phyloP scores from a whole-genome alignment of 768 basidiomycete species.

The Lepiota brunneoincarnata region DNA sequence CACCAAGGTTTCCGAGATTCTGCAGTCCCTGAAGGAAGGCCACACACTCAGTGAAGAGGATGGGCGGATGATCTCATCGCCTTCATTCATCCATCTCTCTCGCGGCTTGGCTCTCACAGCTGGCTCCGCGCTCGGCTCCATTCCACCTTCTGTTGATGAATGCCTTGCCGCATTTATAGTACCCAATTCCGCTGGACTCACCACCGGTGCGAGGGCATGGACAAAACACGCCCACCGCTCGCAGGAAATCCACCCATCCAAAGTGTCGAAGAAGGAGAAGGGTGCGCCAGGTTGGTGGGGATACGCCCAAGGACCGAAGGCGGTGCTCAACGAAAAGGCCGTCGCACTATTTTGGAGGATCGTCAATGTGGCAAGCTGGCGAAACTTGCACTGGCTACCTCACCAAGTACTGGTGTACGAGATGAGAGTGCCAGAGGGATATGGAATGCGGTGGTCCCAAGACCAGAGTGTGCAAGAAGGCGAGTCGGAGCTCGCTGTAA shows the following conservation, averaged over 20 bases:
- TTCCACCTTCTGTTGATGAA: slow-evolving; percentile 44
- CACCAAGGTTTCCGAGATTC: slow-evolving; percentile 25
- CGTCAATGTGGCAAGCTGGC: slow-evolving; percentile 52
- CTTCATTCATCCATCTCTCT: slow-evolving; percentile 43
- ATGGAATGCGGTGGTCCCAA: slow-evolving; percentile 69
- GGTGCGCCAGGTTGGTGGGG: slow-evolving; percentile 57
- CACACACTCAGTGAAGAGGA: not conserved
- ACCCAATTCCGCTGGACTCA: slow-evolving; percentile 48
- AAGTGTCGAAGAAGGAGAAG: slow-evolving; percentile 14
- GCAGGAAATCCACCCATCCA: slow-evolving; percentile 14
- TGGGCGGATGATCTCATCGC: slow-evolving; percentile 13
- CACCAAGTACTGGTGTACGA: slow-evolving; percentile 64
- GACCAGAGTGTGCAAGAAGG: slow-evolving; percentile 27
- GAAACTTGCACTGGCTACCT: slow-evolving; percentile 65
- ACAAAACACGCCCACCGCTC: slow-evolving; percentile 65
- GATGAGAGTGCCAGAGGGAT: slow-evolving; percentile 54
- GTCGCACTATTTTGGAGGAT: slow-evolving; percentile 51
- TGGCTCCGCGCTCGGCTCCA: slow-evolving; percentile 53
- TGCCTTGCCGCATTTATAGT: slow-evolving; percentile 53
- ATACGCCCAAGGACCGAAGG: slow-evolving; percentile 48
- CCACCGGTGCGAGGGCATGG: slow-evolving; percentile 63
- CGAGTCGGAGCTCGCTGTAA: slow-evolving; percentile 7
- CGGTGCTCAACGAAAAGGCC: slow-evolving; percentile 50
- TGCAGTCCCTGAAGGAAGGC: slow-evolving; percentile 5
- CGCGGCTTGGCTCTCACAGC: slow-evolving; percentile 56